Evolutionary conservation across 805 yeast genomes (phyloP).

Genomic region (Komagataella kurtzmanii): DNA sequence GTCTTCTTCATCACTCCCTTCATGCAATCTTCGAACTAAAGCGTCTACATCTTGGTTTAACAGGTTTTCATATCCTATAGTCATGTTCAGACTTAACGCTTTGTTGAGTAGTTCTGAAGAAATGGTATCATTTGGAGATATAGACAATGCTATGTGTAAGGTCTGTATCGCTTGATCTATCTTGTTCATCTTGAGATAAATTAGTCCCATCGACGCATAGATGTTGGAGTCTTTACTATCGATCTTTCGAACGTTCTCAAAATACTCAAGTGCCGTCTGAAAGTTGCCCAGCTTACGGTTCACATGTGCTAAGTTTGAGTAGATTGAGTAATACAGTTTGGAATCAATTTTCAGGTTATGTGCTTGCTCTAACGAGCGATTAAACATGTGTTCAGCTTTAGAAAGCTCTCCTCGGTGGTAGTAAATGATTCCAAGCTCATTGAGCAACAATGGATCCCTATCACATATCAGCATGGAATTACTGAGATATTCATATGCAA

Average conservation of each 20-base stretch:
- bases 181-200: constrained; percentile 59
- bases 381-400: constrained; percentile 59
- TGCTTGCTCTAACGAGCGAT: constrained; percentile 60
- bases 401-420: constrained; percentile 60
- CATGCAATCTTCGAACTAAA: not conserved
- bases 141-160: constrained; percentile 70
- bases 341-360: constrained; percentile 67
- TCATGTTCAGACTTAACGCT: constrained; percentile 52
- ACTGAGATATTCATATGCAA: constrained; percentile 77
- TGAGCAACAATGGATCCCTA: constrained; percentile 74
- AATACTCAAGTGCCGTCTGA: constrained; percentile 59
- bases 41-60: not conserved
- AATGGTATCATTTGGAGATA: constrained; percentile 70
- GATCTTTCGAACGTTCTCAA: constrained; percentile 59
- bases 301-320: constrained; percentile 81
- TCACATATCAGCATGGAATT: constrained; percentile 70
- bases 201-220: constrained; percentile 74
- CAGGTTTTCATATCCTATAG: not conserved
- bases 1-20: constrained; percentile 1
- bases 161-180: constrained; percentile 55
- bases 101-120: constrained; percentile 71
- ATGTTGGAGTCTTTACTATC: constrained; percentile 59
- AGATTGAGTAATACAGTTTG: constrained; percentile 74
- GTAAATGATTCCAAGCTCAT: constrained; percentile 87
- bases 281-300: constrained; percentile 52